Conservation (phyloP, 257 asterid species). For the Nicotiana tabacum region DNA sequence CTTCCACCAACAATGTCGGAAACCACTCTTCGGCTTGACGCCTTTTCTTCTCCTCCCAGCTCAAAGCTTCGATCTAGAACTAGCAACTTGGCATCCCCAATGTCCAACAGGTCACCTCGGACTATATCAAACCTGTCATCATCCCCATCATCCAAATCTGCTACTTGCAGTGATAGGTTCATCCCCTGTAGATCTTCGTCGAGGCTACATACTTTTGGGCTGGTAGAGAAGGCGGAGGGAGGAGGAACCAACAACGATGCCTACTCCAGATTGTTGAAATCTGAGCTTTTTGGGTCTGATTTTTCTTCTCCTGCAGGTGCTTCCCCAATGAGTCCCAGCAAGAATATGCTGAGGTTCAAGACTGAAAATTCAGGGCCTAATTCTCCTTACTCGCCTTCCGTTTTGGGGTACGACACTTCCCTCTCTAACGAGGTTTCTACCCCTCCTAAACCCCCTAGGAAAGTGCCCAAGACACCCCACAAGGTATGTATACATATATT, state of each 20-base stretch:
- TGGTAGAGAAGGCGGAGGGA: slow-evolving; percentile 84
- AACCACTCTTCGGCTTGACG: slow-evolving; percentile 58
- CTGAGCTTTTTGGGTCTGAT: slow-evolving; percentile 94
- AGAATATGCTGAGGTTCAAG: slow-evolving; percentile 88
- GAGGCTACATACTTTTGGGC: slow-evolving; percentile 88
- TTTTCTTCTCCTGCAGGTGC: slow-evolving; percentile 86
- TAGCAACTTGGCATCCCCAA: slow-evolving; percentile 56
- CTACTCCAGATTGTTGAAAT: slow-evolving; percentile 64
- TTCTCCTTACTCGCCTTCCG: slow-evolving; percentile 82
- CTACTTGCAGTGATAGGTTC: slow-evolving; percentile 83
- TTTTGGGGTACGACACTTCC: slow-evolving; percentile 59
- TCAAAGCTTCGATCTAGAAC: slow-evolving; percentile 12
- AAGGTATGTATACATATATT: slow-evolving; percentile 40
- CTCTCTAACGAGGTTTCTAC: slow-evolving; percentile 51
- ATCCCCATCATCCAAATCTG: slow-evolving; percentile 62
- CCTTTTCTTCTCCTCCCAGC: slow-evolving; percentile 31
- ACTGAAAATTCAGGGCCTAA: slow-evolving; percentile 75
- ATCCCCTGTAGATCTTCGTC: slow-evolving; percentile 98
- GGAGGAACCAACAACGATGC: slow-evolving; percentile 64
- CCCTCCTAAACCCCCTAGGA: slow-evolving; percentile 92
- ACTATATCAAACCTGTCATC: slow-evolving; percentile 76
- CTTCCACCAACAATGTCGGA: slow-evolving; percentile 78
- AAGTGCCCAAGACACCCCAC: slow-evolving; percentile 94
- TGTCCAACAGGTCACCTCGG: slow-evolving; percentile 84
- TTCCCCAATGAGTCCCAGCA: slow-evolving; percentile 79